A percentile compares a stretch with the other conserved stretches of the same genome.
Evolutionary conservation across 345 rosid species (phyloP).

Genomic region (Mangifera indica): DNA sequence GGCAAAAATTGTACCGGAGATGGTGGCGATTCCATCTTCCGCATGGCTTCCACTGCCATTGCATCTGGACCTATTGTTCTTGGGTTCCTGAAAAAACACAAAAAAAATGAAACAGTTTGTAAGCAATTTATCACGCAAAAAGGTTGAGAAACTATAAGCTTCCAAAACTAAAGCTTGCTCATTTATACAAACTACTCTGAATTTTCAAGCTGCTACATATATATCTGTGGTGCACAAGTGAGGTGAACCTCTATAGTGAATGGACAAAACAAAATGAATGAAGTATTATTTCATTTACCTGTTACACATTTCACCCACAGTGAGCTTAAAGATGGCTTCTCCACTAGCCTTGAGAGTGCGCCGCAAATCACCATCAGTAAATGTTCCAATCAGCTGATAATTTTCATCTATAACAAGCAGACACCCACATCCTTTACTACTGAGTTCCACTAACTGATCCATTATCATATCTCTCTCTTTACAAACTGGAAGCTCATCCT

Average conservation of each 20-base stretch:
- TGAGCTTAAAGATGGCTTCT: slow-evolving; percentile 88
- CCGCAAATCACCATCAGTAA: slow-evolving; percentile 92
- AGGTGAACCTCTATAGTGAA: not conserved
- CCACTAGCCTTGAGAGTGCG: slow-evolving; percentile 87
- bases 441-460: slow-evolving; percentile 92
- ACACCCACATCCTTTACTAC: slow-evolving; percentile 94
- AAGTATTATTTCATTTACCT: slow-evolving; percentile 39
- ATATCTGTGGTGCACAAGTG: no score
- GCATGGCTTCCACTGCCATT: slow-evolving; percentile 99
- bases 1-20: slow-evolving; percentile 96
- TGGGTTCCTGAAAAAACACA: slow-evolving; percentile 56
- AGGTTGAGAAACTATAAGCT: not conserved
- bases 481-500: slow-evolving; percentile 85
- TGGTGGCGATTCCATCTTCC: slow-evolving; percentile 96
- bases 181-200: not conserved
- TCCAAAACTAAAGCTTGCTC: not conserved
- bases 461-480: slow-evolving; percentile 84
- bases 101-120: not conserved
- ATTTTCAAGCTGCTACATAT: not conserved
- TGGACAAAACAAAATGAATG: not conserved
- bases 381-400: slow-evolving; percentile 74
- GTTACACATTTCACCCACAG: slow-evolving; percentile 93
- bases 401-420: slow-evolving; percentile 72
- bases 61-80: slow-evolving; percentile 80
- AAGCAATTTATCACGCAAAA: not conserved